Base-by-base conservation (phyloP, 257 asterid species). In the Salvia miltiorrhiza region DNA sequence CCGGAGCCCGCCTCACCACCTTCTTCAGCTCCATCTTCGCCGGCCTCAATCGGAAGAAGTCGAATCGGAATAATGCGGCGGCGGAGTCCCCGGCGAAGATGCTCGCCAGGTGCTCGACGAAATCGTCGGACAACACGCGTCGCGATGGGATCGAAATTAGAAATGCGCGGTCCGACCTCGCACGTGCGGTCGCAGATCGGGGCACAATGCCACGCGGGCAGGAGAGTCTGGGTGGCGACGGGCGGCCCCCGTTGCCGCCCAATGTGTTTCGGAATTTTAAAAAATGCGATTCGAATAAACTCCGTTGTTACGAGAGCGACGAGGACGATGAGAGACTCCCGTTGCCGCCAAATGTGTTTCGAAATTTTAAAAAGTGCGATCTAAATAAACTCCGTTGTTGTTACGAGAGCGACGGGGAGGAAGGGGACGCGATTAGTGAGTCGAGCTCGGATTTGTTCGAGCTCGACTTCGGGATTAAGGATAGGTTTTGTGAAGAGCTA, bases 371-470 rank as follows among this genome's bases (percentile, higher is more conserved):
- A 13, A 76, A 58, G 65, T 58, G 63, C 5, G 69, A 45, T 49
- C 59, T 73, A 1, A 6, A 4, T 37, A 20, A 1, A 37, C 19
- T 4, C 10, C 32, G 12, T 33, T 16, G 4, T 4, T 16, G 17
- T 0, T 0, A 14, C 4, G 14, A 19, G 12, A 16, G 75, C 3
- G 96, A n/a, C n/a, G n/a, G n/a, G n/a, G n/a, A n/a, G n/a, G n/a
- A n/a, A n/a, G n/a, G n/a, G n/a, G n/a, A 85, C 54, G 85, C 47
- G 3, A 68, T 64, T 0, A 88, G 96, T 60, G 95, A 89, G 71
- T 79, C 85, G 16, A 91, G 96, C 58, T 91, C 96, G 39, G 96
- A 91, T 73, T 80, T 91, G 37, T 91, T 91, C 69, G 96, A 91
- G 73, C 85, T 91, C 14, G 93, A 91, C 44, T 21, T 45, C 5